A percentile compares a stretch with the other conserved stretches of the same genome.
Evolutionary conservation across 1,139 yeast genomes (phyloP).

Genomic region (Candida albicans): DNA sequence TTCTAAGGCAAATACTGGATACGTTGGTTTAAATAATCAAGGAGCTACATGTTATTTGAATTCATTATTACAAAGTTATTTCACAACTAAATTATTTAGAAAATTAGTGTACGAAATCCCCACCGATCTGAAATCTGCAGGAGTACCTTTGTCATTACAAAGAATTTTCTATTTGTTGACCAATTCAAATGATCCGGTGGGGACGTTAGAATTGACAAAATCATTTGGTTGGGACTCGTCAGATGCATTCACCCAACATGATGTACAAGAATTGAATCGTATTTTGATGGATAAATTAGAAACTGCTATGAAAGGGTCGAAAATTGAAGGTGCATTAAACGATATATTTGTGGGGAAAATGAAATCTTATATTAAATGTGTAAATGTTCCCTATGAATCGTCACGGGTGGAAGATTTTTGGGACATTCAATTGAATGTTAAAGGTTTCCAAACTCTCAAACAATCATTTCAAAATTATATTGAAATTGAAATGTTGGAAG

Average conservation of each 20-base stretch:
- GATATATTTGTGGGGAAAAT: constrained; percentile 93
- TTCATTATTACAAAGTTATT: constrained; percentile 87
- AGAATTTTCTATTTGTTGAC: constrained; percentile 79
- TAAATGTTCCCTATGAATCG: constrained; percentile 93
- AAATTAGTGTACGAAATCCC: constrained; percentile 89
- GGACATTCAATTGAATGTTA: constrained; percentile 96
- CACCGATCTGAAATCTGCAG: constrained; percentile 47
- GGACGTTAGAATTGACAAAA: constrained; percentile 80
- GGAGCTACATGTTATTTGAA: constrained; percentile 98
- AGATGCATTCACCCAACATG: constrained; percentile 97
- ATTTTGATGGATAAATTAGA: constrained; percentile 94
- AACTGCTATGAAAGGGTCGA: constrained; percentile 86
- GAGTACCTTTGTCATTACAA: constrained; percentile 83
- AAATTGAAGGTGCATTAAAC: constrained; percentile 75
- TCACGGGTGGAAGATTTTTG: constrained; percentile 93
- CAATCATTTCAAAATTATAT: constrained; percentile 84
- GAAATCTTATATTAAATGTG: constrained; percentile 92
- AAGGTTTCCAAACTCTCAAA: constrained; percentile 68
- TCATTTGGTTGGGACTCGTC: constrained; percentile 97
- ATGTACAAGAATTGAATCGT: constrained; percentile 93
- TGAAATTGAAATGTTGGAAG: constrained; percentile 85
- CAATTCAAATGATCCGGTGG: constrained; percentile 72
- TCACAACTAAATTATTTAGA: constrained; percentile 79
- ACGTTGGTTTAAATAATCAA: constrained; percentile 90
- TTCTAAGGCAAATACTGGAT: constrained; percentile 85